Evolutionary conservation across 1,284 basidiomycete genomes (phyloP), one percentile per base, ranked within the genome.

Genomic region (Peniophora sp.): DNA sequence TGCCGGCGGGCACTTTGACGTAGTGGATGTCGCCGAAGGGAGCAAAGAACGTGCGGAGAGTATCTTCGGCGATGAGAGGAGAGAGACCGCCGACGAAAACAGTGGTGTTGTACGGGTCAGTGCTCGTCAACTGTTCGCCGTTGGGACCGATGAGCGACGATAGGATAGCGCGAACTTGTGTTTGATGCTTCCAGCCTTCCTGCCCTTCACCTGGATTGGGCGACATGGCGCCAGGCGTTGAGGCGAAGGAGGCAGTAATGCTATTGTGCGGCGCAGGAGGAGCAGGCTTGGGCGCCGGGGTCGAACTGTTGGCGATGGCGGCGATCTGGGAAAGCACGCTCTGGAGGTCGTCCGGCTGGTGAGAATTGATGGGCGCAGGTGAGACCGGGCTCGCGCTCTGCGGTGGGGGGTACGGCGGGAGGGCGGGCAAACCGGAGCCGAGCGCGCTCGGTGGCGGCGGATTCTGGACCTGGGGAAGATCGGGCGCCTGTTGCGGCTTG

Each of bases 1-100:
- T 97, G 47, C 92, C 92, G 23, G 92, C 87, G 2, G 94, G 94
- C 6, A 97, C 93, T 69, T 97, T 97, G 63, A 96, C 91, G 63
- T 95, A 95, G 60, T 93, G 90, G 52, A 95, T 94, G 56, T 92
- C 89, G 46, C 92, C 92, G 62, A 94, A 95, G 17, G 90, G 90
- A 22, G 81, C 78, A 65, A 95, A 95, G 68, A 94, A 92, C 1
- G 86, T 90, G 63, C 87, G 75, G 58, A 95, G 68, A 2, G 90
- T 92, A 48, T 93, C 92, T 65, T 94, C 92, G 25, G 85, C 84
- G 47, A 95, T 92, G 55, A 92, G 68, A 20, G 89, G 88, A 6
- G 87, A 89, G 50, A 95, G 63, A 0, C 92, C 92, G 34, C 92
- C 92, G 23, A 95, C 92, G 58, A 95, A 95, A 1, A 94, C 91